Conservation (phyloP, 257 asterid genomes). For the Solanum lignicaule region DNA sequence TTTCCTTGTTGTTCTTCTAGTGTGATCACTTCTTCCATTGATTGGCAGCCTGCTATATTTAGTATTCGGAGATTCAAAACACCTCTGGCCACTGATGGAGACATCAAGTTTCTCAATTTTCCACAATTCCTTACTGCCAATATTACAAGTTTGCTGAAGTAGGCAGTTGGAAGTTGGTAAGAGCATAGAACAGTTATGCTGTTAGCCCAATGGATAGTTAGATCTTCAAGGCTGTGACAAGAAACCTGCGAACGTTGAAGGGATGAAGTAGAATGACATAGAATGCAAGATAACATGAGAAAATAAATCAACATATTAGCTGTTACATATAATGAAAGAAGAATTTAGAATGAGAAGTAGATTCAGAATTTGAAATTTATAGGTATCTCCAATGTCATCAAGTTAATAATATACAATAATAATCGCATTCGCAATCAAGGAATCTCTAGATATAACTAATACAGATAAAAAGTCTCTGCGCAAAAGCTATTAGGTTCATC, state of each 20-base stretch:
- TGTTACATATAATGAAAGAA: not conserved
- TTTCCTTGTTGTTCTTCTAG: not conserved
- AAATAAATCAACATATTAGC: not conserved
- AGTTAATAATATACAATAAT: not conserved
- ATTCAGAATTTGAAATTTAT: not conserved
- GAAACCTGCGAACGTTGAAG: not conserved
- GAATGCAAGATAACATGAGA: not conserved
- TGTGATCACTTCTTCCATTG: not conserved
- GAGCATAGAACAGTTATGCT: not conserved
- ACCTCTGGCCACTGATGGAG: not conserved
- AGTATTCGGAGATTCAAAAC: not conserved
- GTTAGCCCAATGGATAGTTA: not conserved
- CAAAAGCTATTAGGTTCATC: not conserved
- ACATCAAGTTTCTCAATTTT: not conserved
- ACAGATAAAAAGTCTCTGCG: not conserved
- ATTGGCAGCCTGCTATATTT: not conserved
- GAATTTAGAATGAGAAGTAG: not conserved
- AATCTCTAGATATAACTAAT: not conserved
- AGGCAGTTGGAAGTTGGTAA: not conserved
- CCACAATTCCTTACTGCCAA: not conserved
- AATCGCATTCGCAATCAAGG: no score
- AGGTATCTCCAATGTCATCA: not conserved
- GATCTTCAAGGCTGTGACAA: not conserved
- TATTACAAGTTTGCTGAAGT: not conserved
- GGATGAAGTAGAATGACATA: not conserved